Base-by-base conservation (phyloP, 176 grass and related monocot species). In the Triticum dicoccoides region DNA sequence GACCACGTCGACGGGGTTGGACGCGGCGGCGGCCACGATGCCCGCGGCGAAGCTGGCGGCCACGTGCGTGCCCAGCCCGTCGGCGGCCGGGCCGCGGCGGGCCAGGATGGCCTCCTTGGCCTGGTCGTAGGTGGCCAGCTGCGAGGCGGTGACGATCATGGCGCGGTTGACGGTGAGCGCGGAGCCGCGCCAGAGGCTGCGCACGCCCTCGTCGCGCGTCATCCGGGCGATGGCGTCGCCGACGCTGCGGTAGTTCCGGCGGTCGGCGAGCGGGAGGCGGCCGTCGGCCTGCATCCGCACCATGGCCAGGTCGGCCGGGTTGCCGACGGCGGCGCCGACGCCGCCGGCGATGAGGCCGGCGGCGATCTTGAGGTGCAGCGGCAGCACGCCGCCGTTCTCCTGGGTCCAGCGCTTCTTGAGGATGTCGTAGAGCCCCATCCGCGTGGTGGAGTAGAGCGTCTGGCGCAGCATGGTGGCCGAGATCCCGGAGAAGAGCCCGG, bases 231-330 rank as follows among this genome's bases (percentile, higher is more conserved):
- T 97, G 67, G 95, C 95, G 81, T 98, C 95, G 0, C 89, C 87
- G 8, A 98, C 93, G 80, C 92, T 82, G 38, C 87, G 75, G 95
- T 98, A 98, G 91, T 93, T 95, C 4, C 95, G 83, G 72, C 95
- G 92, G 15, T 95, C 95, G 2, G 95, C 95, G 3, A 88, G 34
- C 3, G 95, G 95, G 13, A 98, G 93, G 1, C 93, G 54, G 9
- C 95, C 95, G 76, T 98, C 95, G 1, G 95, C 95, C 89, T 98
- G 95, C 95, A 98, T 98, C 84, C 95, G 89, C 37, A 98, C 95
- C 95, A 98, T 98, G 74, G 95, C 95, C 8, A 98, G 87, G 83
- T 98, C 93, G 58, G 95, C 95, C 24, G 95, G 95, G 87, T 98
- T 98, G 10, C 95, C 95, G 0, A 98, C 95, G 27, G 95, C 91